A percentile compares a stretch with the other conserved stretches of the same genome.
These are phyloP conservation scores for Asparagopsis taxiformis DNA, from an alignment of 31 red algal species.

Conservation along the genomic window DNA sequence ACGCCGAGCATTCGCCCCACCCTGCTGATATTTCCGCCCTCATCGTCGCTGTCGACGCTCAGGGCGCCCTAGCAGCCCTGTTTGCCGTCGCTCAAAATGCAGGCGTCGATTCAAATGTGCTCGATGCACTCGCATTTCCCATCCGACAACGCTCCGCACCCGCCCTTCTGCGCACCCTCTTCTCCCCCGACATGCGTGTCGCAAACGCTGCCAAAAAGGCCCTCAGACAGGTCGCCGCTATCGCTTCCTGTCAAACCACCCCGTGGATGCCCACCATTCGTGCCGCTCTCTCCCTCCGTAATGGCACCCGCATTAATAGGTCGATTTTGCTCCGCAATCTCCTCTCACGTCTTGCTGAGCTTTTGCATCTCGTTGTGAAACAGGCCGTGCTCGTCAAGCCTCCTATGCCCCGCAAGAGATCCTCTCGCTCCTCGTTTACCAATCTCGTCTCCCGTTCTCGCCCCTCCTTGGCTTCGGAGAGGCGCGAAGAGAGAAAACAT, in stretches of 20 bases:
- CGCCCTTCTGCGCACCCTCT: slow-evolving; percentile 32
- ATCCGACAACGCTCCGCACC: too few relatives aligned
- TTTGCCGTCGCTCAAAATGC: slow-evolving; percentile 73
- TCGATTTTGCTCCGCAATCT: slow-evolving; percentile 33
- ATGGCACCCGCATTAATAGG: slow-evolving; percentile 6
- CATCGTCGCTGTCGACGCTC: slow-evolving; percentile 63
- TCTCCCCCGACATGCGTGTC: slow-evolving; percentile 64
- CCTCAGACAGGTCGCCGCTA: slow-evolving; percentile 44
- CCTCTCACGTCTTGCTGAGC: slow-evolving; percentile 30
- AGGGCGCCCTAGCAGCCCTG: slow-evolving; percentile 59
- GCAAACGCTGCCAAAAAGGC: slow-evolving; percentile 61
- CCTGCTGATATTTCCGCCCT: slow-evolving; percentile 52
- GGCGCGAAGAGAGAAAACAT: slow-evolving; percentile 6
- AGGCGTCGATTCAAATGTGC: slow-evolving; percentile 18
- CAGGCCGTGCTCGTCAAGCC: slow-evolving; percentile 22
- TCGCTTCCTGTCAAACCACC: slow-evolving; percentile 50
- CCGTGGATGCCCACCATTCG: slow-evolving; percentile 61
- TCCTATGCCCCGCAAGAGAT: slow-evolving; percentile 13
- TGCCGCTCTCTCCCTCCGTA: slow-evolving; percentile 35
- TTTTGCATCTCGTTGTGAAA: slow-evolving; percentile 54
- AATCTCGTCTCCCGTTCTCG: slow-evolving; percentile 10
- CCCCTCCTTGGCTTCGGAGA: slow-evolving; percentile 32
- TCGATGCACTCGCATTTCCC: slow-evolving; percentile 28
- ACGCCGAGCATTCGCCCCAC: slow-evolving; percentile 35
- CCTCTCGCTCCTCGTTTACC: slow-evolving; percentile 42